phyloP scores from a whole-genome alignment of 2,329 filamentous ascomycete species.

The Nothophaeocryptopus gaeumannii region DNA sequence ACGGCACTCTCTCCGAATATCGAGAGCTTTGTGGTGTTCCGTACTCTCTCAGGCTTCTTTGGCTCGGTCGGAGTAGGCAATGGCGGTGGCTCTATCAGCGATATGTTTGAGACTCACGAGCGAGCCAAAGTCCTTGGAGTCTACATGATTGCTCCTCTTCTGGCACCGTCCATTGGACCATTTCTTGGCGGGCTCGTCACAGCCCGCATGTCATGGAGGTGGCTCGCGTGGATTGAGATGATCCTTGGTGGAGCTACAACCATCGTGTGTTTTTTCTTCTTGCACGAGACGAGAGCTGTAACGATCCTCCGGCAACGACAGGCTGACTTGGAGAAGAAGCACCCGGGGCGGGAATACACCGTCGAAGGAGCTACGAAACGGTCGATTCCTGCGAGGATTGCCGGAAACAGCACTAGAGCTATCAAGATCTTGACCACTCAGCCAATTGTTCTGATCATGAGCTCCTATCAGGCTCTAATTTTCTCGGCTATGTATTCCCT shows the following conservation, averaged over 20 bases:
- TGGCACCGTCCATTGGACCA: conserved; percentile 40
- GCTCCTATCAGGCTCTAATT: conserved; percentile 44
- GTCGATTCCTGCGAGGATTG: conserved; percentile 36
- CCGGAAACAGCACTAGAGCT: conserved; percentile 39
- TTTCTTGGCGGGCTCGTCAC: conserved; percentile 44
- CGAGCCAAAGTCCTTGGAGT: conserved; percentile 46
- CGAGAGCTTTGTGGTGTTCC: conserved; percentile 40
- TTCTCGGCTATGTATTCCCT: conserved; percentile 47
- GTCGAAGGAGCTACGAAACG: conserved; percentile 42
- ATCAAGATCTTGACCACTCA: conserved; percentile 41
- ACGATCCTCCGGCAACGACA: conserved; percentile 38
- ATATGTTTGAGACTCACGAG: conserved; percentile 48
- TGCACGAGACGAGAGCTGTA: conserved; percentile 43
- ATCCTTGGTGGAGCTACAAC: conserved; percentile 41
- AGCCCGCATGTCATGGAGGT: conserved; percentile 44
- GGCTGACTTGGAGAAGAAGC: conserved; percentile 32
- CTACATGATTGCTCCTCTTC: conserved; percentile 42
- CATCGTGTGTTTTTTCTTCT: conserved; percentile 41
- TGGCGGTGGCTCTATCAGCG: conserved; percentile 49
- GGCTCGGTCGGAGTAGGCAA: conserved; percentile 51
- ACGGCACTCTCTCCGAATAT: conserved; percentile 48
- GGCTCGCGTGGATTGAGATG: conserved; percentile 46
- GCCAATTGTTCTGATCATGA: conserved; percentile 46
- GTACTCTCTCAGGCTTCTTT: conserved; percentile 48
- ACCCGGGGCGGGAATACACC: conserved; percentile 37